These are phyloP conservation scores for Eucalyptus sp. DNA, from an alignment of 345 rosid species.

Conservation along the genomic window DNA sequence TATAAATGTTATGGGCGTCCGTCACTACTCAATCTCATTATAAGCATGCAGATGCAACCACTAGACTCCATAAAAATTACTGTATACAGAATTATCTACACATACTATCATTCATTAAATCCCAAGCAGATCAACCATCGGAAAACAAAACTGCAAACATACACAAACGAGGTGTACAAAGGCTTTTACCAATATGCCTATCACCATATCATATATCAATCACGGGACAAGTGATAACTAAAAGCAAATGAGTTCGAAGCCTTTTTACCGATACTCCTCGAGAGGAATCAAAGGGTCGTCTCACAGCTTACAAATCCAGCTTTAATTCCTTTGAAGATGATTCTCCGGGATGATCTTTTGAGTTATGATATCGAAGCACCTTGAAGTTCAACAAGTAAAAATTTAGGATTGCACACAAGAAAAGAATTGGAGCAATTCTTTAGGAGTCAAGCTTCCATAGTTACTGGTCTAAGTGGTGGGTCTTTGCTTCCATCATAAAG, in stretches of 20 bases:
- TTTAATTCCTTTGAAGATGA: conserved; percentile 68
- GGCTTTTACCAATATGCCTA: background rate
- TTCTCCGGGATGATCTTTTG: conserved; percentile 85
- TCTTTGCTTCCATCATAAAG: conserved; percentile 56
- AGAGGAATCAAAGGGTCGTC: conserved; percentile 82
- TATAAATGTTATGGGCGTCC: background rate
- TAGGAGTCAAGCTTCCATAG: background rate
- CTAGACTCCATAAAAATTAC: background rate
- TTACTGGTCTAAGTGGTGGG: conserved; percentile 88
- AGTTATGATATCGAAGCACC: conserved; percentile 69
- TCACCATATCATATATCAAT: background rate
- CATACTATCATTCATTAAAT: background rate
- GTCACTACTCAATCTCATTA: background rate
- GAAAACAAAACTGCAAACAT: background rate
- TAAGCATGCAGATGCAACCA: background rate
- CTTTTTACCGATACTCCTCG: conserved; percentile 74
- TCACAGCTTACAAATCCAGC: conserved; percentile 75
- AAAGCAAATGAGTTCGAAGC: background rate
- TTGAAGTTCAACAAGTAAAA: conserved; percentile 11
- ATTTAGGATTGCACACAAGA: background rate
- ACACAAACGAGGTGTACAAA: background rate
- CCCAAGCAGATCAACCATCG: background rate
- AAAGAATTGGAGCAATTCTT: background rate
- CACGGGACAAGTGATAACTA: background rate
- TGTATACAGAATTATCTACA: background rate